phyloP scores from a whole-genome alignment of 2,329 filamentous ascomycete genomes.

The Fusarium keratoplasticum region DNA sequence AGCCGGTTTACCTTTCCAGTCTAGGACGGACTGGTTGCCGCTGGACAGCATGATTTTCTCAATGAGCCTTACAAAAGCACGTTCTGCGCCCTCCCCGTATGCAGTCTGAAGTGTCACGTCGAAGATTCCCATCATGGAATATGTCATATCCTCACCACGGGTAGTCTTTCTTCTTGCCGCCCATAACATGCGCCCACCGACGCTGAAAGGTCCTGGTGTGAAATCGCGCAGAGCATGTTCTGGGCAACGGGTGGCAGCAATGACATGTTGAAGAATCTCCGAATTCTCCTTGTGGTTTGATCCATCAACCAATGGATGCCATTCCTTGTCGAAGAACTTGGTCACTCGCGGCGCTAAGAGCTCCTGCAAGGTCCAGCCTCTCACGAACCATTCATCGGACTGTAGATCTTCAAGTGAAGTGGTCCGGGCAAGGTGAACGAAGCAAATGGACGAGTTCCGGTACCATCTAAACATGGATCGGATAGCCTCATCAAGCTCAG shows the following conservation, averaged over 20 bases:
- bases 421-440: not conserved
- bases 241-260: not conserved
- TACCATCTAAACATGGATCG: not conserved
- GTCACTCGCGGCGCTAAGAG: not conserved
- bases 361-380: not conserved
- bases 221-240: not conserved
- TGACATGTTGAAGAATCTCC: not conserved
- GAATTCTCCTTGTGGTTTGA: not conserved
- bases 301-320: not conserved
- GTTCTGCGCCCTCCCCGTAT: not conserved
- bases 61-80: not conserved
- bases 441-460: not conserved
- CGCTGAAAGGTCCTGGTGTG: not conserved
- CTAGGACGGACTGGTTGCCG: not conserved
- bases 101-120: not conserved
- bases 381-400: not conserved
- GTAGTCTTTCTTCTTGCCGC: not conserved
- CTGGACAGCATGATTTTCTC: not conserved
- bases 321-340: not conserved
- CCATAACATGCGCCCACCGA: not conserved
- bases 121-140: not conserved
- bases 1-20: not conserved
- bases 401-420: not conserved
- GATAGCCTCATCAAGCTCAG: not conserved
- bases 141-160: not conserved